Base-by-base conservation (phyloP, 306 rosid genomes). In the Castanea sativa region DNA sequence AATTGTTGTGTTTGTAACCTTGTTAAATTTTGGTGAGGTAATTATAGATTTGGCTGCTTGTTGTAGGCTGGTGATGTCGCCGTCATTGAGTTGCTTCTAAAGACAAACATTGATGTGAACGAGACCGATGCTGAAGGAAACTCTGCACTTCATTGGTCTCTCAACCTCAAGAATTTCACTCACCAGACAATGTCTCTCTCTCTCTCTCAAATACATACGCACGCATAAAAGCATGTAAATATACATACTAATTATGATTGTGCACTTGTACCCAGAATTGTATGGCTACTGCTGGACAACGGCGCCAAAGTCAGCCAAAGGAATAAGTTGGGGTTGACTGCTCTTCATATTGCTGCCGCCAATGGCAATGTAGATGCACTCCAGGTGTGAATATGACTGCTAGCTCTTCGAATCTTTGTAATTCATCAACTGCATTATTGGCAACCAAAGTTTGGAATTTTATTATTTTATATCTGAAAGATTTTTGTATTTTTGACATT, bases 111-210 rank as follows among this genome's bases (percentile, higher is more conserved):
- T 43, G 86, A 73, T 43, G 67, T 83, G 64, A 80, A 83, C 76
- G 85, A 77, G 19, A 69, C 56, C 25, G 89, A 86, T 74, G 83
- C 41, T 23, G 86, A 86, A 29, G 87, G 89, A 67, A 80, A 80
- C 69, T 76, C 86, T 59, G 86, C 86, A 73, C 89, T 86, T 83
- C 89, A 86, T 73, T 86, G 84, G 86, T 76, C 65, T 61, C 73
- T 86, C 55, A 86, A 80, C 69, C 73, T 86, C 55, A 86, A 80
- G 76, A 35, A 76, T 27, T 58, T 86, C 35, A 73, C 51, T 20
- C 81, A 60, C 27, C 78, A 80, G 60, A 86, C 78, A 32, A 77
- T 49, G 87, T 86, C 61, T 73, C 68, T 73, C 73, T 78, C 27
- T 68, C 76, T 77, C 71, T 35, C 79, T 38, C 45, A 41, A 41